Evolutionary conservation across 345 rosid genomes (phyloP).

Genomic region (Euphorbia lathyris): DNA sequence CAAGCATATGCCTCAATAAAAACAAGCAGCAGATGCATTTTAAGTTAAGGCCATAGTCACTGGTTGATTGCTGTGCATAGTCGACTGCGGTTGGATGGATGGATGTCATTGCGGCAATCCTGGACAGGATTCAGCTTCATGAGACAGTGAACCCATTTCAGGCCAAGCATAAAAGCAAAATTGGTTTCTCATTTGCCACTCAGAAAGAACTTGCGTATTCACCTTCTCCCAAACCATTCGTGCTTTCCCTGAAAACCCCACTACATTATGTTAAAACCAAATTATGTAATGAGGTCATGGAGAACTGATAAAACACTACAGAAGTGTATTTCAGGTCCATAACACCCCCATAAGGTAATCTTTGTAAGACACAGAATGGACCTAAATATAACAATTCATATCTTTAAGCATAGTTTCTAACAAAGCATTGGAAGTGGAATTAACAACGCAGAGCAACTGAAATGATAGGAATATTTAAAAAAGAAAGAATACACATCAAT

Average conservation of each 20-base stretch:
- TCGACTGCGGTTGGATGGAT: conserved; percentile 12
- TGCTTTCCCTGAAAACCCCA: conserved; percentile 28
- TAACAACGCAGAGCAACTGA: not conserved
- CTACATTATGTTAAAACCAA: conserved; percentile 5
- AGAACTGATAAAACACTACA: not conserved
- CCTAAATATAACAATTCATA: not conserved
- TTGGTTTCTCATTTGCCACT: conserved; percentile 28
- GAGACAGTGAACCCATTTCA: conserved; percentile 19
- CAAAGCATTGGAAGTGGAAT: not conserved
- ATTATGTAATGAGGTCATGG: not conserved
- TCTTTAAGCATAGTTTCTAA: not conserved
- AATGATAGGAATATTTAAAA: not conserved
- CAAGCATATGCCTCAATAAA: conserved; percentile 46
- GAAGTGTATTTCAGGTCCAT: too few relatives aligned
- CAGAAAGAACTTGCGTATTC: conserved; percentile 13
- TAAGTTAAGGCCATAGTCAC: conserved; percentile 22
- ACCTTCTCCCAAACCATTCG: conserved; percentile 11
- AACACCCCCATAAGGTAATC: too few relatives aligned
- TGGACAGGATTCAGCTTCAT: conserved; percentile 25
- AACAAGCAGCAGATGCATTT: conserved; percentile 49
- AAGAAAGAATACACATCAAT: not conserved
- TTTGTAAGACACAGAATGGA: not conserved
- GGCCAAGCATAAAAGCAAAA: conserved; percentile 29
- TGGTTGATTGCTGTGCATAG: conserved; percentile 12
- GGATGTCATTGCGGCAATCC: conserved; percentile 14